Evolutionary conservation across 352 stramenopile species (phyloP).

Genomic region (Phytophthora quininea): DNA sequence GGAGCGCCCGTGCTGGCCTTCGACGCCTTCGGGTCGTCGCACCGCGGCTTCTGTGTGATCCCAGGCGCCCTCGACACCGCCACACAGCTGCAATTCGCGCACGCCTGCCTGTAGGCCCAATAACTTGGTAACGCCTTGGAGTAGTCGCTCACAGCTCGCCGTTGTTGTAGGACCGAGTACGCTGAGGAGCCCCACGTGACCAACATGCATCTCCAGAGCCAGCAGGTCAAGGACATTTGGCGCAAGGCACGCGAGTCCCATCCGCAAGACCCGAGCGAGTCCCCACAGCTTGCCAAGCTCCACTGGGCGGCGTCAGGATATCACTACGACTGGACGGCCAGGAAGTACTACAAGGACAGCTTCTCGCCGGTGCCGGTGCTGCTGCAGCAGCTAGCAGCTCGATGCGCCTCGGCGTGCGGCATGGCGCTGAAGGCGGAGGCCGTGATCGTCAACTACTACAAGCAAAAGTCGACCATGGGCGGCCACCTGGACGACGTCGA

Average conservation of each 20-base stretch:
- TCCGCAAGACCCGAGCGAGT: slow-evolving; percentile 43
- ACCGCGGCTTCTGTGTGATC: slow-evolving; percentile 75
- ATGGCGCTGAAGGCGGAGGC: slow-evolving; percentile 67
- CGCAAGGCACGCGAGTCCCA: slow-evolving; percentile 42
- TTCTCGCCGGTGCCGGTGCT: slow-evolving; percentile 58
- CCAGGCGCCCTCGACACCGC: slow-evolving; percentile 53
- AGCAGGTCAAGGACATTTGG: slow-evolving; percentile 63
- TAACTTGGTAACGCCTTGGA: neutral
- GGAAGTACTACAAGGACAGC: slow-evolving; percentile 65
- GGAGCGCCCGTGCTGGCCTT: slow-evolving; percentile 58
- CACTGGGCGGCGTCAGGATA: slow-evolving; percentile 76
- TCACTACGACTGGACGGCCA: slow-evolving; percentile 84
- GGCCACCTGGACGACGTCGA: slow-evolving; percentile 87
- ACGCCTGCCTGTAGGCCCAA: slow-evolving; percentile 58
- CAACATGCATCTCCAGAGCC: slow-evolving; percentile 75
- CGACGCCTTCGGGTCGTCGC: slow-evolving; percentile 44
- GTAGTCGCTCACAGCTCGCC: neutral
- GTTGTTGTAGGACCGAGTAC: slow-evolving; percentile 61
- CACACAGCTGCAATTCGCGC: slow-evolving; percentile 61
- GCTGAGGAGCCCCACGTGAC: slow-evolving; percentile 73
- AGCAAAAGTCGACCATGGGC: slow-evolving; percentile 76
- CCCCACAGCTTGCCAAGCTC: slow-evolving; percentile 58
- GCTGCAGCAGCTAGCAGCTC: slow-evolving; percentile 46
- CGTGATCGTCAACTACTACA: slow-evolving; percentile 89
- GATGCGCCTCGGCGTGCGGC: slow-evolving; percentile 57